Evolutionary conservation across 345 rosid genomes (phyloP).

Genomic region (Moricandia moricandioides): DNA sequence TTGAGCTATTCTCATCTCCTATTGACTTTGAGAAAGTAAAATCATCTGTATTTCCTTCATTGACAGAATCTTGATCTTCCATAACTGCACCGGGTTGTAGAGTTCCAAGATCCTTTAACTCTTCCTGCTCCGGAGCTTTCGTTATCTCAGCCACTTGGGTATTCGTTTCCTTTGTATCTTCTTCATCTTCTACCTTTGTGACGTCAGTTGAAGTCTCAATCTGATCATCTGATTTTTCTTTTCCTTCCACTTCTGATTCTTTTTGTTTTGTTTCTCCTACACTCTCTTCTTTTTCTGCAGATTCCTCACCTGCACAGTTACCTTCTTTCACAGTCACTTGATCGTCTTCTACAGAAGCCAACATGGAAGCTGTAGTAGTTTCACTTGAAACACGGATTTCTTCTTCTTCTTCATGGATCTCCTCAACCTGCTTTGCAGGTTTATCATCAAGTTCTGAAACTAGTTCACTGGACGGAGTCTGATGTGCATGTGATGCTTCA

Average conservation of each 20-base stretch:
- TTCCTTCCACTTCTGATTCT: not conserved
- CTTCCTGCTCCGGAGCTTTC: not conserved
- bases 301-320: too few relatives aligned
- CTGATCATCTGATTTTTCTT: conserved; percentile 27
- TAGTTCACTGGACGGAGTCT: not conserved
- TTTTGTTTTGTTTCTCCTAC: conserved; percentile 16
- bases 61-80: not conserved
- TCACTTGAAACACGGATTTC: not conserved
- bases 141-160: not conserved
- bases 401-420: conserved; percentile 21
- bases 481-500: conserved; percentile 2
- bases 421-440: not conserved
- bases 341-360: too few relatives aligned
- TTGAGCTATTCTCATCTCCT: conserved; percentile 14
- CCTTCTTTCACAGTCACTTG: too few relatives aligned
- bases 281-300: conserved; percentile 3
- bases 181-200: conserved; percentile 38
- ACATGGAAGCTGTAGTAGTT: too few relatives aligned
- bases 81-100: not conserved
- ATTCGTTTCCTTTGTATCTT: conserved; percentile 23
- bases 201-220: conserved; percentile 24
- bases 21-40: not conserved
- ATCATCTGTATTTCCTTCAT: conserved; percentile 5
- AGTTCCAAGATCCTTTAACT: not conserved
- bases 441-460: conserved; percentile 9